Percentiles rank a stretch among this genome's conserved stretches.
phyloP scores from a whole-genome alignment of 202 grass and related monocot species.

The Digitaria exilis region DNA sequence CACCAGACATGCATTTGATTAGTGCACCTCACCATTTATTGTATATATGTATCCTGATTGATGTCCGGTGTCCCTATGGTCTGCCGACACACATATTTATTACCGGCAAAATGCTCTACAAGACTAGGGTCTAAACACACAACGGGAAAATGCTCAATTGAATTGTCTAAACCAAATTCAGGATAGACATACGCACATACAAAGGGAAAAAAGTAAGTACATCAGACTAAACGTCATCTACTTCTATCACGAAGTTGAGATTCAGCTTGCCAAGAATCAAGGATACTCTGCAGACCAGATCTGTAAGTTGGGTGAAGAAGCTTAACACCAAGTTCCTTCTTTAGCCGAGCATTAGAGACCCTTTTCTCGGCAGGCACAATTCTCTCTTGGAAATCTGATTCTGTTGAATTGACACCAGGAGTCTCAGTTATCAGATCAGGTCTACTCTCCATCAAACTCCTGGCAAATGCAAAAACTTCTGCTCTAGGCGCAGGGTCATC shows the following conservation, averaged over 20 bases:
- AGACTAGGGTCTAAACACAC: too few species aligned
- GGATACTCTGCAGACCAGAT: slow-evolving; percentile 71
- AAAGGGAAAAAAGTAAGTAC: not conserved
- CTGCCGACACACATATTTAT: too few species aligned
- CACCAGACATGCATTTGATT: too few species aligned
- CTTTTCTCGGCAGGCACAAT: slow-evolving; percentile 56
- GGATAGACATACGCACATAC: not conserved
- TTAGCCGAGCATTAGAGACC: slow-evolving; percentile 72
- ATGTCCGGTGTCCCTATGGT: too few species aligned
- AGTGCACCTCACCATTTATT: too few species aligned
- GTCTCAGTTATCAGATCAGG: slow-evolving; percentile 39
- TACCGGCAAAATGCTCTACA: not conserved
- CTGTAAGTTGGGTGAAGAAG: slow-evolving; percentile 68
- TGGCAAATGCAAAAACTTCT: slow-evolving; percentile 81
- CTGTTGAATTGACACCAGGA: not conserved
- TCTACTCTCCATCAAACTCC: slow-evolving; percentile 55
- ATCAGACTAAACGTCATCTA: not conserved
- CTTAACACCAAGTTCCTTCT: slow-evolving; percentile 64
- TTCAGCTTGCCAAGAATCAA: slow-evolving; percentile 51
- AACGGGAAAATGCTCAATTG: too few species aligned
- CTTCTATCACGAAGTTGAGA: not conserved
- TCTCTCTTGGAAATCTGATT: not conserved
- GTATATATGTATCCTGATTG: too few species aligned
- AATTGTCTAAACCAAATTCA: not conserved
- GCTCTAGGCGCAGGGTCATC: slow-evolving; percentile 77